A percentile compares a stretch with the other conserved stretches of the same genome.
Conservation (phyloP, 331 rosid species). For the Ulmus americana region DNA sequence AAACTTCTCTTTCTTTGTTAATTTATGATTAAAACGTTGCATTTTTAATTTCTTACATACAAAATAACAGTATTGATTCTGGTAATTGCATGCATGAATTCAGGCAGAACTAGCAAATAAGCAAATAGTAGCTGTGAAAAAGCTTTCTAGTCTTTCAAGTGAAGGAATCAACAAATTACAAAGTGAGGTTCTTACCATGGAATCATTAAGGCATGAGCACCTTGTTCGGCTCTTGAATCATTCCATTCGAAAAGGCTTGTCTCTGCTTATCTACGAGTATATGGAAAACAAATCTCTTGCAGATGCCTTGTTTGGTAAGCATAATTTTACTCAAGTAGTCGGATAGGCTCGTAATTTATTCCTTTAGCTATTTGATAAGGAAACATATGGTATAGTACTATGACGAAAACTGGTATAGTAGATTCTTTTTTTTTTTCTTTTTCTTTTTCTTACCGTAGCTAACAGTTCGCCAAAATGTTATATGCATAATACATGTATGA, state of each 20-base stretch:
- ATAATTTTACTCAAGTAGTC: background rate
- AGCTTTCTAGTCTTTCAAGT: background rate
- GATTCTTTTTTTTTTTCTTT: too few relatives aligned
- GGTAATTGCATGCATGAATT: too few relatives aligned
- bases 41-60: too few relatives aligned
- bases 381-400: too few relatives aligned
- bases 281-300: constrained; percentile 18
- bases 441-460: too few relatives aligned
- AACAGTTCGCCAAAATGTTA: too few relatives aligned
- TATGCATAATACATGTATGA: background rate
- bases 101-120: constrained; percentile 11
- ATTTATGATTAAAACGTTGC: background rate
- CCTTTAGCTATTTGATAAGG: too few relatives aligned
- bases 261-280: constrained; percentile 11
- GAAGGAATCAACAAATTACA: background rate
- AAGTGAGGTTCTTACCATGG: background rate
- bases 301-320: constrained; percentile 12
- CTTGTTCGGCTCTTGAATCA: background rate
- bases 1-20: background rate
- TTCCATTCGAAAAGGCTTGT: background rate
- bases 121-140: constrained; percentile 20
- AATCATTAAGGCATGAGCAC: background rate
- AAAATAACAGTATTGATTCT: too few relatives aligned
- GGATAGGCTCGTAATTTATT: too few relatives aligned
- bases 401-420: too few relatives aligned